Base-by-base conservation (phyloP, 2,329 filamentous ascomycete species). In the Diaporthe helianthi region DNA sequence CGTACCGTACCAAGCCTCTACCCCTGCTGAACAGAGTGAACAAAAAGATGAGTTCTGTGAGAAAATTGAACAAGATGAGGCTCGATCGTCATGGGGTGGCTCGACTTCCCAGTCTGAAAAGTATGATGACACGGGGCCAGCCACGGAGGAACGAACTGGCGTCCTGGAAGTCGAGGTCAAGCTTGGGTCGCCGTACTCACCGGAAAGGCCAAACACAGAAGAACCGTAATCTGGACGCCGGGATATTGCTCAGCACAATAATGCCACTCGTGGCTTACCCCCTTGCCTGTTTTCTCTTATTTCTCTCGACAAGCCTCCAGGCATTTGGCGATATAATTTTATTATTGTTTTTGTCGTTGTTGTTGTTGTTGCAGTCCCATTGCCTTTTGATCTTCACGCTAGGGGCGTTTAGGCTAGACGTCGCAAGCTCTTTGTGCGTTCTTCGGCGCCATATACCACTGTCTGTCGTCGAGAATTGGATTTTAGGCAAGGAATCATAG, bases 101-200 rank as follows among this genome's bases (percentile, higher is more conserved):
- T 63, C 58, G 22, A 49, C n/a, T 33, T 26, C 64, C 15, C 53
- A 36, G 22, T n/a, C 49, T 7, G 66, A 65, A 9, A 47, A 41
- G 2, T 63, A 15, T n/a, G 63, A 67, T 38, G 70, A 33, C 2
- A 17, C 19, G n/a, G 58, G 44, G 15, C n/a, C 58, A 15, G 5
- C 41, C 10, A 31, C 33, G 2, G 67, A 69, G 24, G 17, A 33
- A 26, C 54, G 63, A 29, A 41, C 64, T 29, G 29, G 55, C 3
- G 55, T 61, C 13, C 49, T 54, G 13, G 58, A 22, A 9, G 55
- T 69, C 17, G 67, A 71, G 55, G 67, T 71, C 51, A 71, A 69
- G 58, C 67, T 71, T 31, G 70, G 67, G 19, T 64, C 70, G 8
- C 70, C 70, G 0, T 71, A 67, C 31, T 65, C 68, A 44, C 70